Conservation (phyloP, 177 flowering plant species). For the Vitis hybrid region DNA sequence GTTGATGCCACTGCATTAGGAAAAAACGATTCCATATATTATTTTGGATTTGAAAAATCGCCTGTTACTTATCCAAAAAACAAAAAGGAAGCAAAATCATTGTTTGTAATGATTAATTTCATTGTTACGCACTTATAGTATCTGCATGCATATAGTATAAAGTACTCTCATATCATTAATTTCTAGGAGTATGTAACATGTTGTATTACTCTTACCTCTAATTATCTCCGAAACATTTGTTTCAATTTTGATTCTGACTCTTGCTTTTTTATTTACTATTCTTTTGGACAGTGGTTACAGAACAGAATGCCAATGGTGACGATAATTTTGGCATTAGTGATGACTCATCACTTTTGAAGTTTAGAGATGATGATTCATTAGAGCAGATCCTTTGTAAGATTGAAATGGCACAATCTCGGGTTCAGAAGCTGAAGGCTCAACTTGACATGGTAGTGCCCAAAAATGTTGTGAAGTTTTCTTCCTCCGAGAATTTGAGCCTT, state of each 20-base stretch:
- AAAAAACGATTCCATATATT: no score
- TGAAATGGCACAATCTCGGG: constrained; percentile 52
- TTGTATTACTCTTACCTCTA: no score
- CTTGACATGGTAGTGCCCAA: constrained; percentile 47
- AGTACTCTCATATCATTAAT: no score
- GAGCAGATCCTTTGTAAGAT: constrained; percentile 70
- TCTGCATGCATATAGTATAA: no score
- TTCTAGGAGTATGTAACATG: no score
- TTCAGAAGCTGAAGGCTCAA: constrained; percentile 53
- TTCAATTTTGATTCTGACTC: not conserved
- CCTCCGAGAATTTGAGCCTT: constrained; percentile 72
- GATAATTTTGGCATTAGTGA: constrained; percentile 39
- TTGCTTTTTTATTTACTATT: constrained; percentile 1
- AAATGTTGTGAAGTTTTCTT: constrained; percentile 60
- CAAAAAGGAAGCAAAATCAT: no score
- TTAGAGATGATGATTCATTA: constrained; percentile 34
- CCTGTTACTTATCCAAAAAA: no score
- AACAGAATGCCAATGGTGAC: constrained; percentile 25
- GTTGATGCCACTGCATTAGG: no score
- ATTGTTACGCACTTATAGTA: no score
- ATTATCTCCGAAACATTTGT: not conserved
- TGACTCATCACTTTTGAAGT: constrained; percentile 33
- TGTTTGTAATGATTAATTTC: no score
- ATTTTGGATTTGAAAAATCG: no score
- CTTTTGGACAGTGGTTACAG: constrained; percentile 35